Base-by-base conservation (phyloP, 441 rosid species). In the Corymbia citriodora region DNA sequence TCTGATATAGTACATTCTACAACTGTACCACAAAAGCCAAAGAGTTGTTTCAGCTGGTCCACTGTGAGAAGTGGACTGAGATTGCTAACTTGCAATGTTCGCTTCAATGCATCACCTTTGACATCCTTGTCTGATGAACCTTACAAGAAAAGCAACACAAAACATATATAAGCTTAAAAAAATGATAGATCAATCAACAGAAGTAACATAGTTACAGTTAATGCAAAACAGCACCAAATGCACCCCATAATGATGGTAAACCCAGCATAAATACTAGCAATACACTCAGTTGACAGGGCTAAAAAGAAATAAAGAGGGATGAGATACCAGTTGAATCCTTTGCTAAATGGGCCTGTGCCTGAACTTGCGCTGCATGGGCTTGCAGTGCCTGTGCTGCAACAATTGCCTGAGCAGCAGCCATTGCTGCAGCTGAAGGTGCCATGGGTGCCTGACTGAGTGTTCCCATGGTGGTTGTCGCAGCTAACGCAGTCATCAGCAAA, bases 401-500 rank as follows among this genome's bases (percentile, higher is more conserved):
- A 92, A 98, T 98, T 74, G 99, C 99, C 93, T 97, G 99, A 89
- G 99, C 99, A 93, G 99, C 99, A 95, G 99, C 99, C 99, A 97
- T 98, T 87, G 99, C 99, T 89, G 99, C 99, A 57, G 99, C 99
- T 53, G 99, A 98, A 94, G 99, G 99, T 25, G 99, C 98, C 99
- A 97, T 97, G 59, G 99, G 99, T 55, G 96, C 98, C 94, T 97
- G 99, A 93, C 98, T 97, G 29, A 96, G 93, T 90, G 94, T 96
- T 90, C 99, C 97, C 98, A 97, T 96, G 90, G 96, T 92, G 45
- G 99, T 96, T 40, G 99, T 95, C 88, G 99, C 98, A 92, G 99
- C 97, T 89, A 97, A 95, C 36, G 99, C 99, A 90, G 98, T 95
- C 99, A 97, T 97, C 92, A 96, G 94, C 94, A 96, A 93, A 92